Conservation (phyloP, 2,329 filamentous ascomycete species). For the Colletotrichum phormii region DNA sequence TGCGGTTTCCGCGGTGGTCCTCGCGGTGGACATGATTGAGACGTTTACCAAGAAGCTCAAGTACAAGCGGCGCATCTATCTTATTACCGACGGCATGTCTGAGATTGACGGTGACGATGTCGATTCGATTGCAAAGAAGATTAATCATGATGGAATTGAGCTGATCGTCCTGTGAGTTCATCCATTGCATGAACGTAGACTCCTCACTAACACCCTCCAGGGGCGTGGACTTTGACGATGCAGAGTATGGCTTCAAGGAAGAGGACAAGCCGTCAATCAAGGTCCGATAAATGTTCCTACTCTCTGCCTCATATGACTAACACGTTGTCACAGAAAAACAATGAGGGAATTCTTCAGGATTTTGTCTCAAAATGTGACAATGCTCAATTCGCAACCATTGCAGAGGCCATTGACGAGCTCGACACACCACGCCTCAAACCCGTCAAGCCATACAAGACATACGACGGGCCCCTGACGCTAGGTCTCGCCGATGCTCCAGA, state of each 20-base stretch:
- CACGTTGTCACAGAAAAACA: conserved; percentile 63
- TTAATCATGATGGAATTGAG: conserved; percentile 82
- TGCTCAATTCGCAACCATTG: conserved; percentile 84
- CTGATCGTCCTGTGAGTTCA: conserved; percentile 78
- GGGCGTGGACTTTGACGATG: conserved; percentile 93
- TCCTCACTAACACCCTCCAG: conserved; percentile 52
- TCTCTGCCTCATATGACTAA: neutral
- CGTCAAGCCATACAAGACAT: conserved; percentile 81
- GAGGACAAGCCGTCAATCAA: conserved; percentile 83
- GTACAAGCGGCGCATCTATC: conserved; percentile 81
- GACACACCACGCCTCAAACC: conserved; percentile 81
- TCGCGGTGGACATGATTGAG: conserved; percentile 89
- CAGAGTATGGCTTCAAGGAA: conserved; percentile 91
- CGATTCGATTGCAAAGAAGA: conserved; percentile 75
- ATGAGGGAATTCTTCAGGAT: conserved; percentile 75
- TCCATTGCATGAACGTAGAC: neutral
- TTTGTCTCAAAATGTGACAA: conserved; percentile 75
- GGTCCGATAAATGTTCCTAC: conserved; percentile 52
- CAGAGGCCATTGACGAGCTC: conserved; percentile 85
- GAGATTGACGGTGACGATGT: conserved; percentile 79
- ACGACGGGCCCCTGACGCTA: conserved; percentile 82
- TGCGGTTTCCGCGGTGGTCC: conserved; percentile 85
- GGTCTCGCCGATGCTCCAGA: conserved; percentile 65
- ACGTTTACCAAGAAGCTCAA: conserved; percentile 84
- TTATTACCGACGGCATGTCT: conserved; percentile 86